A percentile compares a stretch with the other conserved stretches of the same genome.
Evolutionary conservation across 1,284 basidiomycete species (phyloP).

Genomic region (Kwoniella shivajii): DNA sequence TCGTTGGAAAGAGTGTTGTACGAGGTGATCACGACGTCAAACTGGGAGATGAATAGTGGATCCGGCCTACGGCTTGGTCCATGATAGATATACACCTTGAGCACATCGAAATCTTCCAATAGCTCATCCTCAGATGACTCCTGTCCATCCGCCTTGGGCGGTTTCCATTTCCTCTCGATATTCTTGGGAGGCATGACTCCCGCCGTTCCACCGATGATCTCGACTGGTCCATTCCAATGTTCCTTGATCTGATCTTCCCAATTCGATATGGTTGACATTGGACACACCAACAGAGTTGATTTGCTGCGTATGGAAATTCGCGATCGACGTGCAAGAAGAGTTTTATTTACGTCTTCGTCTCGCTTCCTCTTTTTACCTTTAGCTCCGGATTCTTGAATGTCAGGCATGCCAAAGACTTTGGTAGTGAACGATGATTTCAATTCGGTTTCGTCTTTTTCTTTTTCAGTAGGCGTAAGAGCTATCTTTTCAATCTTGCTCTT

Average conservation of each 20-base stretch:
- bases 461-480: slow-evolving; percentile 48
- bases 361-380: slow-evolving; percentile 47
- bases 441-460: slow-evolving; percentile 53
- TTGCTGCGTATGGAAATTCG: slow-evolving; percentile 69
- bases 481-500: slow-evolving; percentile 61
- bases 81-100: slow-evolving; percentile 93
- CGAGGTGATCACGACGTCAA: slow-evolving; percentile 97
- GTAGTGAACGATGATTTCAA: slow-evolving; percentile 68
- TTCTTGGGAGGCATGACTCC: slow-evolving; percentile 34
- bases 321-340: slow-evolving; percentile 61
- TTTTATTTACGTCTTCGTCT: slow-evolving; percentile 27
- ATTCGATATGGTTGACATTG: slow-evolving; percentile 92
- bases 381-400: slow-evolving; percentile 12
- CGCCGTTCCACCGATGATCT: slow-evolving; percentile 72
- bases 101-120: slow-evolving; percentile 39
- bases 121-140: slow-evolving; percentile 26
- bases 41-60: slow-evolving; percentile 79
- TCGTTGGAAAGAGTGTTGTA: slow-evolving; percentile 95
- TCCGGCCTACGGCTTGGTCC: slow-evolving; percentile 86
- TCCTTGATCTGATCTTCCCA: slow-evolving; percentile 99
- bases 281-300: slow-evolving; percentile 94
- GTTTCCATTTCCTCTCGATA: slow-evolving; percentile 34
- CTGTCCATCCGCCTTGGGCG: slow-evolving; percentile 26
- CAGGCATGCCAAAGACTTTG: slow-evolving; percentile 80
- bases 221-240: slow-evolving; percentile 85